Base-by-base conservation (phyloP, 208 protist genomes). In the Trypanosoma theileri region DNA sequence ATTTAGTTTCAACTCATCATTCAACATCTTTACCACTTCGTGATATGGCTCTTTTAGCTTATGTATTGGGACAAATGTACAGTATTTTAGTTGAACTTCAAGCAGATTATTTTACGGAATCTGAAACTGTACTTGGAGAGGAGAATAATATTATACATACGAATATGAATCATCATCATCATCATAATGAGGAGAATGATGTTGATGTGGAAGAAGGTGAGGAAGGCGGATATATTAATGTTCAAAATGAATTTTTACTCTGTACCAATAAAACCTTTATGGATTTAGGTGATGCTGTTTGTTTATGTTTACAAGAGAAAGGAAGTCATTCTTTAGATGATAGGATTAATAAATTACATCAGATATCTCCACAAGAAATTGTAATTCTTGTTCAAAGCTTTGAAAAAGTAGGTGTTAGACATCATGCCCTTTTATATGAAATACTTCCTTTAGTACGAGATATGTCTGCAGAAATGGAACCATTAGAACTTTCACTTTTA, bases 331-430 rank as follows among this genome's bases (percentile, higher is more conserved):
- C 7, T 45, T 3, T 21, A 28, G 16, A 24, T 44, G 12, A 35
- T 19, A 51, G 41, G 6, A 53, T 21, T 52, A 46, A 11, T 44
- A 48, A n/a, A 14, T 9, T 16, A 19, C 35, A 44, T 26, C 42
- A 54, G 1, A 62, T 87, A 67, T 60, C 72, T 26, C 83, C 87
- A 0, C 85, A 92, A 58, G 59, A 88, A 19, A 58, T 91, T 24
- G 69, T 94, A n/a, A 91, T 94, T 76, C 80, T 94, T n/a, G 62
- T 95, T 3, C 89, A 88, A 69, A 79, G 75, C 40, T 92, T 88
- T 66, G 89, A 91, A 54, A 70, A 63, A 17, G 77, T 80, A 8
- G 69, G 63, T 41, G 68, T 70, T 53, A 56, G 65, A 28, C 76
- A 62, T 76, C 76, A 63, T 41, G 67, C 45, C 45, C 54, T 95